Evolutionary conservation across 1,284 basidiomycete genomes (phyloP), one percentile per base, ranked within the genome.

Genomic region (Sanghuangporus weigelae): DNA sequence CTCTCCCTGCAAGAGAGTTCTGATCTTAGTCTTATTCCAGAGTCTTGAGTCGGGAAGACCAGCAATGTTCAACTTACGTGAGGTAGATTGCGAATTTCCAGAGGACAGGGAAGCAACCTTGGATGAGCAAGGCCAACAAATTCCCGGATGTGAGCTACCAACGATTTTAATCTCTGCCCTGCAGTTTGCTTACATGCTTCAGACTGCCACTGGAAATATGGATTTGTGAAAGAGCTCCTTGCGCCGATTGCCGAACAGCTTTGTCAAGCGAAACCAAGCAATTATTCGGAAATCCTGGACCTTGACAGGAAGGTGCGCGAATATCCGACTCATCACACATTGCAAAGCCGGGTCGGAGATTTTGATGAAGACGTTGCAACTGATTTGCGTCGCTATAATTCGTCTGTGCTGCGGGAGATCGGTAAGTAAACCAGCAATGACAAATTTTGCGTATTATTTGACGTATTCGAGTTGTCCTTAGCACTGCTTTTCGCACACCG

Each of bases 271-370:
- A 23, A 53, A 31, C 50, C 57, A 12, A 49, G 57, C 19, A 63
- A 63, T 23, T 66, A 66, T 44, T 7, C 65, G 7, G 63, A 64
- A 21, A 59, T 66, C 26, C 35, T 66, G 16, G 65, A 66, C 19
- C 38, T 66, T 11, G 65, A 66, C 26, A 39, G 65, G 11, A 61
- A 39, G 26, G 16, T 64, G 3, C 65, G 65, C 36, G 63, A 64
- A n/a, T 63, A 59, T 31, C 31, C 58, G 35, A 54, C 48, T 7
- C 62, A 51, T 31, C 57, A 44, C 4, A 21, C 38, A 2, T 35
- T 63, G 26, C 39, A 51, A 21, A 31, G 5, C 26, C 26, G 39
- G 21, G 60, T 57, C 53, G 38, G n/a, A 57, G 46, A 40, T 10
- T 7, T 38, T 12, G 38, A 58, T 40, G 62, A 50, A 40, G 54